Percentiles rank a stretch among this genome's conserved stretches.
Evolutionary conservation across 106 monocot genomes (phyloP).

Genomic region (Vanilla planifolia): DNA sequence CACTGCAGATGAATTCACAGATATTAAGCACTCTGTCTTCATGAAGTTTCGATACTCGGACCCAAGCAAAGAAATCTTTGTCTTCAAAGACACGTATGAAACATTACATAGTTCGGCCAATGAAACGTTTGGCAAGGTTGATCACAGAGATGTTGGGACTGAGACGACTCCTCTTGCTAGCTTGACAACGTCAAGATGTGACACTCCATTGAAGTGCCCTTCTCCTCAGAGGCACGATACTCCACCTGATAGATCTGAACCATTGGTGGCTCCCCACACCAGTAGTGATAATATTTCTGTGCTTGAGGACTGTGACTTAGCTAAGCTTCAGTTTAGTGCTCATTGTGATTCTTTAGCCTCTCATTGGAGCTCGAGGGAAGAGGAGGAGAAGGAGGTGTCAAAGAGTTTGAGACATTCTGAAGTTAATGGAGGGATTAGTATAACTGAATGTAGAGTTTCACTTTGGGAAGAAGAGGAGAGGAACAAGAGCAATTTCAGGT

Average conservation of each 20-base stretch:
- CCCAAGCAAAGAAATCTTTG: slow-evolving; percentile 33
- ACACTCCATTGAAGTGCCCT: slow-evolving; percentile 64
- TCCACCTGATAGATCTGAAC: slow-evolving; percentile 64
- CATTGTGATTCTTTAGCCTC: slow-evolving; percentile 48
- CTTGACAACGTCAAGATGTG: slow-evolving; percentile 46
- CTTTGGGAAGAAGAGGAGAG: slow-evolving; percentile 88
- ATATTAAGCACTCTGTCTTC: slow-evolving; percentile 37
- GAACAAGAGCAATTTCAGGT: slow-evolving; percentile 84
- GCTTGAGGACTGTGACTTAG: slow-evolving; percentile 72
- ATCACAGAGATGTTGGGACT: slow-evolving; percentile 59
- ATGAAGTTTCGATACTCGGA: slow-evolving; percentile 30
- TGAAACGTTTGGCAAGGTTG: slow-evolving; percentile 4
- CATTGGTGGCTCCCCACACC: slow-evolving; percentile 27
- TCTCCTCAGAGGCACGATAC: slow-evolving; percentile 90
- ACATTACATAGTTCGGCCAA: slow-evolving; percentile 13
- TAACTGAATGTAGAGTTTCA: slow-evolving; percentile 38
- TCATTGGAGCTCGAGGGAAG: slow-evolving; percentile 82
- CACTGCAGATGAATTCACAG: slow-evolving; percentile 74
- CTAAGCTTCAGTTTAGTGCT: slow-evolving; percentile 56
- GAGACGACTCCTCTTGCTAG: slow-evolving; percentile 40
- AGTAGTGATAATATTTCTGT: slow-evolving; percentile 51
- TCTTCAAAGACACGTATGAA: slow-evolving; percentile 32
- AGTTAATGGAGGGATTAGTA: slow-evolving; percentile 32
- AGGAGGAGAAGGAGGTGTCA: slow-evolving; percentile 80
- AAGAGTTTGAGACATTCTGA: slow-evolving; percentile 85